A percentile compares a stretch with the other conserved stretches of the same genome.
Evolutionary conservation across 257 asterid genomes (phyloP).

Genomic region (Ehretia macrophylla): DNA sequence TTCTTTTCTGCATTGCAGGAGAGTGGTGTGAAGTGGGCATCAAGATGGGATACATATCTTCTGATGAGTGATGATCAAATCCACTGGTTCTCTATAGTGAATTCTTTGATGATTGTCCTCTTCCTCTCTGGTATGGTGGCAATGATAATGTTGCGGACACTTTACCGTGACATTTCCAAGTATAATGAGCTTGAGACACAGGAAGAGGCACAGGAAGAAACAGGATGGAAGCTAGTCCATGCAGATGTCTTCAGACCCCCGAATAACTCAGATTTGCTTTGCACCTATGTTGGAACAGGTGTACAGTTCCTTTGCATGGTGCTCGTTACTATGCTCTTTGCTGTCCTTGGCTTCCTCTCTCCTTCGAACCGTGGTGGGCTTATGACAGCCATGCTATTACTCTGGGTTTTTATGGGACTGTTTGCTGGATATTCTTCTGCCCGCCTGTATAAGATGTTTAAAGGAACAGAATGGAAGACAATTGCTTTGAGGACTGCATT

Average conservation of each 20-base stretch:
- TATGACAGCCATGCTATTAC: slow-evolving; percentile 78
- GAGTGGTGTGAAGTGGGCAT: slow-evolving; percentile 84
- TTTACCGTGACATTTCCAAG: slow-evolving; percentile 69
- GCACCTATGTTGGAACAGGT: slow-evolving; percentile 71
- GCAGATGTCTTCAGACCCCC: slow-evolving; percentile 74
- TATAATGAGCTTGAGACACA: slow-evolving; percentile 77
- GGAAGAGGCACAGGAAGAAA: slow-evolving; percentile 82
- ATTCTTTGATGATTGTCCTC: slow-evolving; percentile 75
- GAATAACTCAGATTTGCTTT: slow-evolving; percentile 52
- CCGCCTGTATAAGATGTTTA: slow-evolving; percentile 69
- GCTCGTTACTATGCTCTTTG: slow-evolving; percentile 61
- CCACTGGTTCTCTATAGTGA: slow-evolving; percentile 80
- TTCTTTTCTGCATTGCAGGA: slow-evolving; percentile 39
- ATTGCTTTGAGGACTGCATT: slow-evolving; percentile 59
- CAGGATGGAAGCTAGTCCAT: slow-evolving; percentile 77
- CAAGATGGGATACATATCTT: slow-evolving; percentile 82
- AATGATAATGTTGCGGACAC: slow-evolving; percentile 70
- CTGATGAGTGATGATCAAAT: slow-evolving; percentile 74
- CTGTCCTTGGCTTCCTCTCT: slow-evolving; percentile 75
- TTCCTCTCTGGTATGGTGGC: slow-evolving; percentile 89
- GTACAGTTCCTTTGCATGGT: slow-evolving; percentile 61
- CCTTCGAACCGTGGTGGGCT: slow-evolving; percentile 78
- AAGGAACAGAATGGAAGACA: slow-evolving; percentile 73
- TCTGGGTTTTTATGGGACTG: slow-evolving; percentile 81
- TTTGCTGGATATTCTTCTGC: slow-evolving; percentile 62